Conservation (phyloP, 495 filamentous ascomycete genomes). For the Aspergillus taichungensis region DNA sequence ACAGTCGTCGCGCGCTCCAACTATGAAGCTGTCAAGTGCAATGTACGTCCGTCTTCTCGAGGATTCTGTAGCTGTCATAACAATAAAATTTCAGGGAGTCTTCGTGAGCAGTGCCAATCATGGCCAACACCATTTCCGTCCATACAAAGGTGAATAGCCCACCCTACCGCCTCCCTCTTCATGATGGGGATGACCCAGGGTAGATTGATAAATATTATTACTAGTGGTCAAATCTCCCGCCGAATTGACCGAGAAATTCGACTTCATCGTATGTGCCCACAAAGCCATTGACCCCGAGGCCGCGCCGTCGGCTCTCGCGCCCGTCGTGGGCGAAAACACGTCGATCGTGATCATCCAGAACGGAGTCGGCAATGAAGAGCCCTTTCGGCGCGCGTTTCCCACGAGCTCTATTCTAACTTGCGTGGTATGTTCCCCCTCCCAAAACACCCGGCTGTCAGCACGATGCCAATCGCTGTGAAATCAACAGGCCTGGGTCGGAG, state of each 20-base stretch:
- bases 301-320: constrained; percentile 24
- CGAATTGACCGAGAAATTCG: constrained; percentile 25
- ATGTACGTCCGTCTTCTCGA: constrained; percentile 16
- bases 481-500: constrained; percentile 42
- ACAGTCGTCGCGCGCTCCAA: constrained; percentile 47
- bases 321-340: constrained; percentile 26
- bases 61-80: background rate
- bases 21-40: constrained; percentile 35
- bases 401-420: constrained; percentile 47
- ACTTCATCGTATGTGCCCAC: constrained; percentile 43
- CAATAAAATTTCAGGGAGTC: constrained; percentile 26
- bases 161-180: background rate
- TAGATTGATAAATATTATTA: background rate
- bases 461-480: background rate
- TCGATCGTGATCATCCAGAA: constrained; percentile 61
- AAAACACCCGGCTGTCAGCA: background rate
- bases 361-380: constrained; percentile 59
- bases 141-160: constrained; percentile 23
- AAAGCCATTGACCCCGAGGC: constrained; percentile 41
- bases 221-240: constrained; percentile 34
- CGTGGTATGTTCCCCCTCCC: constrained; percentile 27
- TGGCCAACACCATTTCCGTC: constrained; percentile 34
- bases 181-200: too few relatives aligned
- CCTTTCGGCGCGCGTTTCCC: constrained; percentile 50
- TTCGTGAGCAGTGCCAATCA: constrained; percentile 38